phyloP scores from a whole-genome alignment of 2,329 filamentous ascomycete species.

The Fusarium begoniae region DNA sequence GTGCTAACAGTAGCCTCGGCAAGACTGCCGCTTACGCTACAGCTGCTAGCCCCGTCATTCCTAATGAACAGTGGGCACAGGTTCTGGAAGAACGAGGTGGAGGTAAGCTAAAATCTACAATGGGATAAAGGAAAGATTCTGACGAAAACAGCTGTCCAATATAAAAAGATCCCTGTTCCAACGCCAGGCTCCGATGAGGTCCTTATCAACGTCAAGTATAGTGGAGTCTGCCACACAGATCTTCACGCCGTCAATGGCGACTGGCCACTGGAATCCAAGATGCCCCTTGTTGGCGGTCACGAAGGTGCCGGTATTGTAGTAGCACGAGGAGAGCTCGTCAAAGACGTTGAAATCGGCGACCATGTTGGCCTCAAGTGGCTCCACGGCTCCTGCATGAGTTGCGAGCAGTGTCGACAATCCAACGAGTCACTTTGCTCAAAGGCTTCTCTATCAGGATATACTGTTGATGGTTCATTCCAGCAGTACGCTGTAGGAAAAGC shows the following conservation, averaged over 20 bases:
- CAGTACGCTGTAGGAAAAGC: constrained; percentile 87
- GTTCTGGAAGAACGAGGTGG: constrained; percentile 81
- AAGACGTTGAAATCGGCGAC: constrained; percentile 81
- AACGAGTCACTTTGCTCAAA: constrained; percentile 84
- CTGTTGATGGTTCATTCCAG: constrained; percentile 89
- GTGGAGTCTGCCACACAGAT: constrained; percentile 89
- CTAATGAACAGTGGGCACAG: constrained; percentile 86
- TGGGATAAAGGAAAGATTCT: neutral
- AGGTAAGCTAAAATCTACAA: constrained; percentile 48
- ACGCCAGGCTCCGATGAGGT: constrained; percentile 86
- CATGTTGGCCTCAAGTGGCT: constrained; percentile 89
- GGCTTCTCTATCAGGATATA: constrained; percentile 83
- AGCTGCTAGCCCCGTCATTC: constrained; percentile 58
- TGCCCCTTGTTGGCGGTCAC: constrained; percentile 82
- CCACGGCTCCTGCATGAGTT: constrained; percentile 82
- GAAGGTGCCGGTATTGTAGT: constrained; percentile 83
- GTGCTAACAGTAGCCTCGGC: constrained; percentile 1
- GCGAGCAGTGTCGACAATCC: constrained; percentile 79
- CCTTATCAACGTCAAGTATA: constrained; percentile 86
- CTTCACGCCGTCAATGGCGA: constrained; percentile 80
- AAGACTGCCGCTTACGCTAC: constrained; percentile 37
- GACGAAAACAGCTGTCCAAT: constrained; percentile 60
- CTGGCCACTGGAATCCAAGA: constrained; percentile 81
- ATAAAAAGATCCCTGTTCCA: constrained; percentile 81
- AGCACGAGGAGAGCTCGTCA: constrained; percentile 76